These are phyloP conservation scores for Suhomyces faveliae DNA, from an alignment of 805 yeast genomes.

Conservation along the genomic window DNA sequence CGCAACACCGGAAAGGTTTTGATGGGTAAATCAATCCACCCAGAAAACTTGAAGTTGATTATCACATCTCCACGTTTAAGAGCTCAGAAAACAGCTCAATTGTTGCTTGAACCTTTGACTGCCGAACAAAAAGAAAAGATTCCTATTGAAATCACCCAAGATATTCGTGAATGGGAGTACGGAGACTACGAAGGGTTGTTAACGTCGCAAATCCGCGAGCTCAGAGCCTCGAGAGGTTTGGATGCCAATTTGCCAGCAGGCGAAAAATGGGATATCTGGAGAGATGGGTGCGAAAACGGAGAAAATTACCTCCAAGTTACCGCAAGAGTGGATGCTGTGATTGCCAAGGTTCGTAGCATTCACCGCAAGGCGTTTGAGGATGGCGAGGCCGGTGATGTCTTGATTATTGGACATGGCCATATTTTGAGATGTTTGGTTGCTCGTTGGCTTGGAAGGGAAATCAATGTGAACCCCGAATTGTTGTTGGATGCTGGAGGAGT, in stretches of 20 bases:
- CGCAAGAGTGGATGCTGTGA: constrained; percentile 67
- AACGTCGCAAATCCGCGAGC: constrained; percentile 62
- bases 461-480: constrained; percentile 70
- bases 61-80: constrained; percentile 80
- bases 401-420: constrained; percentile 93
- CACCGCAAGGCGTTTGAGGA: constrained; percentile 55
- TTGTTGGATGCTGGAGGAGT: constrained; percentile 94
- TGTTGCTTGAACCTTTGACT: constrained; percentile 53
- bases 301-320: constrained; percentile 69
- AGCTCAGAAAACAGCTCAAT: constrained; percentile 71
- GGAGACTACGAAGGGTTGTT: constrained; percentile 90
- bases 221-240: constrained; percentile 61
- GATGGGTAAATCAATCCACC: constrained; percentile 67
- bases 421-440: constrained; percentile 86
- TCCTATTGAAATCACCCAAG: constrained; percentile 52
- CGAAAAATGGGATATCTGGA: constrained; percentile 75
- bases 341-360: constrained; percentile 58
- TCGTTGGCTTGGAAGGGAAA: constrained; percentile 72
- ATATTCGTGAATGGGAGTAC: constrained; percentile 91
- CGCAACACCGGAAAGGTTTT: constrained; percentile 66
- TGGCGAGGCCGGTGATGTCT: constrained; percentile 62
- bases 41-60: constrained; percentile 58
- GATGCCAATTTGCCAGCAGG: constrained; percentile 25
- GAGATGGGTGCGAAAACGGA: constrained; percentile 91
- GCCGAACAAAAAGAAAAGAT: constrained; percentile 43